Conservation (phyloP, 2,329 filamentous ascomycete species). For the Hypoxylon sp. region DNA sequence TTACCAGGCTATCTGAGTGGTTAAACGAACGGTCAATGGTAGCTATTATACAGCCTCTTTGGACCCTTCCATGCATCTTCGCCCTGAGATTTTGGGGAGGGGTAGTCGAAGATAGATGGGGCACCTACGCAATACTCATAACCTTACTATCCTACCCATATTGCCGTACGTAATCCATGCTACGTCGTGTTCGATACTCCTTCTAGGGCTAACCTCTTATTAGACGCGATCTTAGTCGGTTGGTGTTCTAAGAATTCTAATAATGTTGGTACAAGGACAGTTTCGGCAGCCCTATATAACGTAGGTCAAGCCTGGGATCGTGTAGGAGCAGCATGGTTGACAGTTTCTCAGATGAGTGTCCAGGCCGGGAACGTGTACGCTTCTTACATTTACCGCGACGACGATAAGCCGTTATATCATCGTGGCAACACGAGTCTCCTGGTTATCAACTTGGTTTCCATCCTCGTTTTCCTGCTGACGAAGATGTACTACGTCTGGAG, state of each 20-base stretch:
- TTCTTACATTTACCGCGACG: conserved; percentile 64
- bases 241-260: conserved; percentile 71
- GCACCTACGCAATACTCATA: conserved; percentile 63
- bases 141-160: conserved; percentile 67
- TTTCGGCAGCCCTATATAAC: conserved; percentile 71
- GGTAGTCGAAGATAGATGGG: conserved; percentile 59
- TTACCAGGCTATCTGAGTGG: conserved; percentile 64
- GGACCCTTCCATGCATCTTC: conserved; percentile 67
- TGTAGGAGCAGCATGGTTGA: background rate
- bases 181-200: background rate
- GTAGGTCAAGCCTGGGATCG: conserved; percentile 43
- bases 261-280: conserved; percentile 68
- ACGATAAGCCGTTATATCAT: conserved; percentile 67
- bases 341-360: conserved; percentile 51
- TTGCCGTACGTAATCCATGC: conserved; percentile 53
- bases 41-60: conserved; percentile 61
- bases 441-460: conserved; percentile 61
- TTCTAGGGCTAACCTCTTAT: background rate
- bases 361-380: conserved; percentile 53
- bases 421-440: conserved; percentile 67
- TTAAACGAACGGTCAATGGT: conserved; percentile 63
- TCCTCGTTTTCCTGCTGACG: conserved; percentile 62
- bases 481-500: conserved; percentile 66
- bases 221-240: conserved; percentile 69
- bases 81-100: conserved; percentile 62